Conservation (phyloP, 352 stramenopile species). For the Pythium dissimile region DNA sequence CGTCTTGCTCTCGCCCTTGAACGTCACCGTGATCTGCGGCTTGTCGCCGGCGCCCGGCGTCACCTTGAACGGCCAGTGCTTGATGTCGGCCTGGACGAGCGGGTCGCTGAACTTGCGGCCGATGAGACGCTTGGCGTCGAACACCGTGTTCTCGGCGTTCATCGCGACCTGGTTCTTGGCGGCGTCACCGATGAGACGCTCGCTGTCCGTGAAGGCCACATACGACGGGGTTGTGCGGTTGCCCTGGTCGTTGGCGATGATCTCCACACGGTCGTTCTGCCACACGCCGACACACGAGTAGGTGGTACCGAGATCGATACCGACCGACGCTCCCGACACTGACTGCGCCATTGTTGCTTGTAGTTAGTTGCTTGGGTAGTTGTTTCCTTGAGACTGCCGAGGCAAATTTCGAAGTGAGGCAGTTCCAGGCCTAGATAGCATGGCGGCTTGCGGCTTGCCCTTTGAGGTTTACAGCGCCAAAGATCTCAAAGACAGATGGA, state of each 20-base stretch:
- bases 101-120: slow-evolving; percentile 87
- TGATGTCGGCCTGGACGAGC: slow-evolving; percentile 73
- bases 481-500: slow-evolving; percentile 17
- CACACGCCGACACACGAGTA: slow-evolving; percentile 97
- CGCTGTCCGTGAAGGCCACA: slow-evolving; percentile 93
- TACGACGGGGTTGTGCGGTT: slow-evolving; percentile 96
- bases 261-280: slow-evolving; percentile 96
- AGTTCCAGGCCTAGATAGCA: not conserved
- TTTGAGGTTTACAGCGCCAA: slow-evolving; percentile 1
- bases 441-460: not conserved
- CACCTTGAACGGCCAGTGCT: slow-evolving; percentile 58
- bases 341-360: slow-evolving; percentile 25
- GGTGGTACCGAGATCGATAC: slow-evolving; percentile 97
- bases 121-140: slow-evolving; percentile 66
- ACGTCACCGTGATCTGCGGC: slow-evolving; percentile 38
- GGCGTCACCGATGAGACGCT: slow-evolving; percentile 94
- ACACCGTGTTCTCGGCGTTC: slow-evolving; percentile 60
- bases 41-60: slow-evolving; percentile 45
- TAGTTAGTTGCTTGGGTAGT: slow-evolving; percentile 14
- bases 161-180: slow-evolving; percentile 94
- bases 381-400: slow-evolving; percentile 20
- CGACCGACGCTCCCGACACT: slow-evolving; percentile 52
- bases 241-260: slow-evolving; percentile 95
- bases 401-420: slow-evolving; percentile 29
- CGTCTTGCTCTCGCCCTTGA: slow-evolving; percentile 42